These are phyloP conservation scores for Gossypium lobatum DNA, from an alignment of 441 rosid genomes.

Conservation along the genomic window DNA sequence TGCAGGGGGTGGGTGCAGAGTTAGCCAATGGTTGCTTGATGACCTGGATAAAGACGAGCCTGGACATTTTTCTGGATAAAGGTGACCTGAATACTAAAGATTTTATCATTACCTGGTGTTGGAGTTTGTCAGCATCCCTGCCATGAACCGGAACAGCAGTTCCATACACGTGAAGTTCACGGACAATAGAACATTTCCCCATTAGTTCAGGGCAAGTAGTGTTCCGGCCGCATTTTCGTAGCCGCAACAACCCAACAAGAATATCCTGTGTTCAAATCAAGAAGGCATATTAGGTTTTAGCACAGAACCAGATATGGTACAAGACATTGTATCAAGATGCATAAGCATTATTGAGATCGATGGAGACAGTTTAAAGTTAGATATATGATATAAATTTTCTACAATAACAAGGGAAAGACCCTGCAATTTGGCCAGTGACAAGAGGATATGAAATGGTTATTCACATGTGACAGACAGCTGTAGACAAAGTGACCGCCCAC, in stretches of 20 bases:
- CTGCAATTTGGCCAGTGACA: neutral
- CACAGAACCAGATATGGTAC: neutral
- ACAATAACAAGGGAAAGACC: neutral
- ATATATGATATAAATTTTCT: neutral
- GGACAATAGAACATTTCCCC: slow-evolving; percentile 87
- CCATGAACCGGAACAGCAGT: slow-evolving; percentile 99
- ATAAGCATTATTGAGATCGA: neutral
- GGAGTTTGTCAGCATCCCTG: slow-evolving; percentile 87
- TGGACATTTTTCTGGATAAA: neutral
- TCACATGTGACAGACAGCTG: neutral
- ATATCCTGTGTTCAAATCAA: slow-evolving; percentile 60
- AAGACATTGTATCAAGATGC: neutral
- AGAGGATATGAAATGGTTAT: neutral
- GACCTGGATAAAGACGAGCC: neutral
- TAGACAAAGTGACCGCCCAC: neutral
- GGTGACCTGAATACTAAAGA: neutral
- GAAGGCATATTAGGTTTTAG: neutral
- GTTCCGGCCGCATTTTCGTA: slow-evolving; percentile 84
- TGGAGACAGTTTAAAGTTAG: slow-evolving; percentile 1
- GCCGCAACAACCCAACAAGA: slow-evolving; percentile 88
- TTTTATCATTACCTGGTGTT: slow-evolving; percentile 70
- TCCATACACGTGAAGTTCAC: slow-evolving; percentile 98
- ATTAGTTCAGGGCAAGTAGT: slow-evolving; percentile 83
- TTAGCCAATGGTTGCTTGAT: neutral
- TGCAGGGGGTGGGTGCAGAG: no score